phyloP scores from a whole-genome alignment of 768 basidiomycete species.

The Grammothele lineata region DNA sequence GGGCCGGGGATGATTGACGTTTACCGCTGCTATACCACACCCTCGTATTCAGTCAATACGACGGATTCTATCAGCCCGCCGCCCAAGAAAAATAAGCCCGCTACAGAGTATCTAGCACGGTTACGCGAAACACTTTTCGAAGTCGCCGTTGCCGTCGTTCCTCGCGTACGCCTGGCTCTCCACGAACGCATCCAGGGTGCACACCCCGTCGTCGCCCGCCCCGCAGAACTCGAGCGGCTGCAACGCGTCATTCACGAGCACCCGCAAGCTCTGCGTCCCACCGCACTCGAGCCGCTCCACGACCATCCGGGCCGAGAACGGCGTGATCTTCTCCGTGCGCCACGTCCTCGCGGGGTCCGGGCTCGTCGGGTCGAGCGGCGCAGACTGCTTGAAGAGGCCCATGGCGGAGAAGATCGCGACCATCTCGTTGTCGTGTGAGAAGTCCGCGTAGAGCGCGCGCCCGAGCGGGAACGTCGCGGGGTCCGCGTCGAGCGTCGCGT shows the following conservation, averaged over 20 bases:
- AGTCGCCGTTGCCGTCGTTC: constrained; percentile 67
- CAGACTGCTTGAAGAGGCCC: constrained; percentile 29
- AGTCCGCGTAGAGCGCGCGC: constrained; percentile 68
- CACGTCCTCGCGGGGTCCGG: constrained; percentile 34
- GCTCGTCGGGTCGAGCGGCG: constrained; percentile 20
- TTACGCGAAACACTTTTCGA: constrained; percentile 47
- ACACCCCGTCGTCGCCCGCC: constrained; percentile 50
- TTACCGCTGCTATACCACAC: no score
- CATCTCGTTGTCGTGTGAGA: constrained; percentile 86
- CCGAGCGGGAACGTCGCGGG: constrained; percentile 69
- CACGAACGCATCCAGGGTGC: constrained; percentile 61
- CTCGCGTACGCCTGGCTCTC: constrained; percentile 67
- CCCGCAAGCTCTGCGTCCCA: constrained; percentile 40
- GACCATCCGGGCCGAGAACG: constrained; percentile 73
- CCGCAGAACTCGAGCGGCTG: constrained; percentile 62
- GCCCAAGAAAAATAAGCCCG: no score
- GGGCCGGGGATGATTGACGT: no score
- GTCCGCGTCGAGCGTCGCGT: constrained; percentile 61
- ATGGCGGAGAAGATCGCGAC: constrained; percentile 65
- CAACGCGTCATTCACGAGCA: constrained; percentile 76
- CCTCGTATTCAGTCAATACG: no score
- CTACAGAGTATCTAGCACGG: no score
- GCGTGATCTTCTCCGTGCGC: constrained; percentile 57
- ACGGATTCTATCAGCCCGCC: no score
- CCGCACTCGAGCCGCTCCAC: constrained; percentile 62